A percentile compares a stretch with the other conserved stretches of the same genome.
These are phyloP conservation scores for Teunomyces gatunensis DNA, from an alignment of 805 yeast genomes.

Conservation along the genomic window DNA sequence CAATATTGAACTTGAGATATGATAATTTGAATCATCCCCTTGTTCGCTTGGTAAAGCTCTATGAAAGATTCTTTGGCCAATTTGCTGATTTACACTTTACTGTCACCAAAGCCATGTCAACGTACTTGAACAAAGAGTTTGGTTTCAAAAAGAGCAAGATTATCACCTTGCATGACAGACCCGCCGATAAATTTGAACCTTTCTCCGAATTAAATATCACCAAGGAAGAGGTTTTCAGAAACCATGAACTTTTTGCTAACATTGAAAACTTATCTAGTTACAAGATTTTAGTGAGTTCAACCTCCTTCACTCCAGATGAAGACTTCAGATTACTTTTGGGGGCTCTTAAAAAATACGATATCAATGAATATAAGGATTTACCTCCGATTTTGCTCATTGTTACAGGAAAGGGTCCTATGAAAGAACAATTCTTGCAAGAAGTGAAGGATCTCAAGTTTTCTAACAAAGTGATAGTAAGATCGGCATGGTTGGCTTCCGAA, in stretches of 20 bases:
- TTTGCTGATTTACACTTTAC: constrained; percentile 72
- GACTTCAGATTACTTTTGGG: constrained; percentile 69
- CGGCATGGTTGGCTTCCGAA: constrained; percentile 74
- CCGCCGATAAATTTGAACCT: constrained; percentile 67
- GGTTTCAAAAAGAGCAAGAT: constrained; percentile 46
- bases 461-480: constrained; percentile 52
- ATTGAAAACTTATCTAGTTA: constrained; percentile 34
- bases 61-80: constrained; percentile 63
- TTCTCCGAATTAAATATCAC: constrained; percentile 29
- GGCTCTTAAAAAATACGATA: constrained; percentile 63
- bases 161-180: constrained; percentile 79
- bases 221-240: constrained; percentile 23
- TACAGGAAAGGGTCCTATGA: constrained; percentile 96
- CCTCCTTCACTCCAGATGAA: constrained; percentile 96
- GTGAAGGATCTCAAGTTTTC: constrained; percentile 47
- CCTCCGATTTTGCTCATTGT: constrained; percentile 66
- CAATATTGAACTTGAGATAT: constrained; percentile 70
- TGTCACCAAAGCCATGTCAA: constrained; percentile 74
- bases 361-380: constrained; percentile 14
- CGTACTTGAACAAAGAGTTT: constrained; percentile 56
- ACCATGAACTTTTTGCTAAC: constrained; percentile 26
- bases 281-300: constrained; percentile 76
- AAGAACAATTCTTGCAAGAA: constrained; percentile 45
- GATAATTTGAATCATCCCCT: constrained; percentile 54
- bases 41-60: constrained; percentile 55